phyloP scores from a whole-genome alignment of 768 basidiomycete species.

The Russula olivacea region DNA sequence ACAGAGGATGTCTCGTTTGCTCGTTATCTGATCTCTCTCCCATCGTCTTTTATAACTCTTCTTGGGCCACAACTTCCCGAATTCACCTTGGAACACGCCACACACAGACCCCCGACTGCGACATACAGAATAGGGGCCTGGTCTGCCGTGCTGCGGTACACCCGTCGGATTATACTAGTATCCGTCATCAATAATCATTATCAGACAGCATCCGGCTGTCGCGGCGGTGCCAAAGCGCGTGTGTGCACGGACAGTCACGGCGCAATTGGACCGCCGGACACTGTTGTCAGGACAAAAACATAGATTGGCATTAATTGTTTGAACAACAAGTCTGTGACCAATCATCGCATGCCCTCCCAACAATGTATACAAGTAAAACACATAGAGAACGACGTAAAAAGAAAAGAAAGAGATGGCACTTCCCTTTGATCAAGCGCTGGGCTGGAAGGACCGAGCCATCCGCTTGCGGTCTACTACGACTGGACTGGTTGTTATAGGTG shows the following conservation, averaged over 20 bases:
- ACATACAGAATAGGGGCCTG: background rate
- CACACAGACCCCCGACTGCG: background rate
- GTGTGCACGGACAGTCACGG: background rate
- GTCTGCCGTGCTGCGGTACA: too few species aligned
- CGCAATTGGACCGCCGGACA: constrained; percentile 4
- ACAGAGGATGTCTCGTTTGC: background rate
- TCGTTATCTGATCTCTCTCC: constrained; percentile 19
- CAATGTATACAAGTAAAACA: constrained; percentile 19
- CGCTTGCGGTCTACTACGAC: background rate
- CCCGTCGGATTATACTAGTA: background rate
- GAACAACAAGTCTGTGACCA: constrained; percentile 7
- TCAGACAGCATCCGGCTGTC: background rate
- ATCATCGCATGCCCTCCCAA: constrained; percentile 23
- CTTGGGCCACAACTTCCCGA: constrained; percentile 4
- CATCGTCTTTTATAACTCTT: background rate
- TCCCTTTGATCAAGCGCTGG: constrained; percentile 1
- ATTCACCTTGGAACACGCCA: constrained; percentile 4
- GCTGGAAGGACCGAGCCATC: background rate
- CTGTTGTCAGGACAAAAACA: constrained; percentile 18
- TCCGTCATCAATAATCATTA: background rate
- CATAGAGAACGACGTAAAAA: constrained; percentile 2
- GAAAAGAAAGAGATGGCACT: background rate
- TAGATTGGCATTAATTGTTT: too few species aligned
- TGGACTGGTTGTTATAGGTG: background rate
- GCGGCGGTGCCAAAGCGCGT: background rate